Conservation (phyloP, 306 rosid species). For the Canavalia ensiformis region DNA sequence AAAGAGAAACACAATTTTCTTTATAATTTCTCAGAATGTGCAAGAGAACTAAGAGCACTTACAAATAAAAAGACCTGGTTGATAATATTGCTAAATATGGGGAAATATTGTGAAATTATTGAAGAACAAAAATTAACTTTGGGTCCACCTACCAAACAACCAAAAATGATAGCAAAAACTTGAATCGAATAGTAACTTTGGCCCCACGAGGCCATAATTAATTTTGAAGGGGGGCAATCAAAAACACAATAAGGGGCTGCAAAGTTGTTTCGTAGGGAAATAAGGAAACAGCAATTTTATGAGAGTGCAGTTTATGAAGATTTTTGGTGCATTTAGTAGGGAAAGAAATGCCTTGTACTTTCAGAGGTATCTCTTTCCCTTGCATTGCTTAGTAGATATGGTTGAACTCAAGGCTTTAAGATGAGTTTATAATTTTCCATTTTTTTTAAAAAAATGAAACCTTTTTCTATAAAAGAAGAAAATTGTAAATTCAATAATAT, state of each 20-base stretch:
- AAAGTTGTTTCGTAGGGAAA: background rate
- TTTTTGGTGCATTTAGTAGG: slow-evolving; percentile 15
- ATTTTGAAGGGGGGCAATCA: slow-evolving; percentile 10
- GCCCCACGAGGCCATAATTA: background rate
- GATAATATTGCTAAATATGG: slow-evolving; percentile 11
- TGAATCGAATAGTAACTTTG: slow-evolving; percentile 12
- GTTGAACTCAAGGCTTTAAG: slow-evolving; percentile 29
- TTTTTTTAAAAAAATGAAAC: background rate
- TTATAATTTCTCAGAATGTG: slow-evolving; percentile 39
- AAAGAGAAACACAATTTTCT: slow-evolving; percentile 20
- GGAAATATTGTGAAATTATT: background rate
- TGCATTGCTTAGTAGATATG: background rate
- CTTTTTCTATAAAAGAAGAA: background rate
- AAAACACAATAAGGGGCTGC: slow-evolving; percentile 3
- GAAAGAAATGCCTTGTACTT: background rate
- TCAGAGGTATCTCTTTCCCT: slow-evolving; percentile 14
- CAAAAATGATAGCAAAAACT: background rate
- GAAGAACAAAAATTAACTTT: background rate
- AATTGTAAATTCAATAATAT: background rate
- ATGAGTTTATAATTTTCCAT: background rate
- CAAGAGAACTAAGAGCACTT: slow-evolving; percentile 23
- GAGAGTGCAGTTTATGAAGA: slow-evolving; percentile 15
- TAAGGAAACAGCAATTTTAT: slow-evolving; percentile 9
- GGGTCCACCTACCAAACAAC: slow-evolving; percentile 2
- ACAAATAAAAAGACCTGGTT: slow-evolving; percentile 24